Conservation (phyloP, 345 rosid genomes). For the Punica granatum region DNA sequence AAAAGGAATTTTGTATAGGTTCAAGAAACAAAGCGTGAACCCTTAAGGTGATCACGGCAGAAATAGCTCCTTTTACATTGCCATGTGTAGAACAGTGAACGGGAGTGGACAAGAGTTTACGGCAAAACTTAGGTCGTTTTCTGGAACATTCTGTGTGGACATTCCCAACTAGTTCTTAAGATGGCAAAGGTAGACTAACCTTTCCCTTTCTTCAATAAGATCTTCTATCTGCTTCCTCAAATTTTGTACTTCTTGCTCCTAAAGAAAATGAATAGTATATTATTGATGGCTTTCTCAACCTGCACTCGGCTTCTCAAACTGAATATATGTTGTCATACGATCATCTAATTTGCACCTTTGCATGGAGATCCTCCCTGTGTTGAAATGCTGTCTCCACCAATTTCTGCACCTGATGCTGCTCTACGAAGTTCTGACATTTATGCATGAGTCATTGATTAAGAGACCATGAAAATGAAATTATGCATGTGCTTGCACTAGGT, state of each 20-base stretch:
- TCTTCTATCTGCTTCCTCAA: conserved; percentile 45
- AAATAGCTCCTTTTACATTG: not conserved
- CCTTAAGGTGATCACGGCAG: not conserved
- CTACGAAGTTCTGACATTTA: conserved; percentile 61
- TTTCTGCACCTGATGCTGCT: conserved; percentile 62
- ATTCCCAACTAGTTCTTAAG: not conserved
- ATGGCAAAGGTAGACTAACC: conserved; percentile 31
- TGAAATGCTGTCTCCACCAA: conserved; percentile 61
- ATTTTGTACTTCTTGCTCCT: conserved; percentile 66
- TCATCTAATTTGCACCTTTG: conserved; percentile 39
- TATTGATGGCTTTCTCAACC: conserved; percentile 3
- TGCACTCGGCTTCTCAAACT: too few relatives aligned
- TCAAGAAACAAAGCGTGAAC: not conserved
- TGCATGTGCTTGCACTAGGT: not conserved
- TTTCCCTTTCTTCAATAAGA: conserved; percentile 58
- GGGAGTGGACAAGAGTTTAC: not conserved
- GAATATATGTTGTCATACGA: not conserved
- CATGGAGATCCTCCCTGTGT: conserved; percentile 54
- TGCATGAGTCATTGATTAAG: conserved; percentile 5
- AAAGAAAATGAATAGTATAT: conserved; percentile 1
- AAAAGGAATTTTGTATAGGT: not conserved
- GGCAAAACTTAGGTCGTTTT: not conserved
- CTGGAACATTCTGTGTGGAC: not conserved
- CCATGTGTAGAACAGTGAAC: too few relatives aligned
- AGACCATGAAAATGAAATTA: conserved; percentile 6